These are phyloP conservation scores for Murraya koenigii DNA, from an alignment of 345 rosid species.

Conservation along the genomic window DNA sequence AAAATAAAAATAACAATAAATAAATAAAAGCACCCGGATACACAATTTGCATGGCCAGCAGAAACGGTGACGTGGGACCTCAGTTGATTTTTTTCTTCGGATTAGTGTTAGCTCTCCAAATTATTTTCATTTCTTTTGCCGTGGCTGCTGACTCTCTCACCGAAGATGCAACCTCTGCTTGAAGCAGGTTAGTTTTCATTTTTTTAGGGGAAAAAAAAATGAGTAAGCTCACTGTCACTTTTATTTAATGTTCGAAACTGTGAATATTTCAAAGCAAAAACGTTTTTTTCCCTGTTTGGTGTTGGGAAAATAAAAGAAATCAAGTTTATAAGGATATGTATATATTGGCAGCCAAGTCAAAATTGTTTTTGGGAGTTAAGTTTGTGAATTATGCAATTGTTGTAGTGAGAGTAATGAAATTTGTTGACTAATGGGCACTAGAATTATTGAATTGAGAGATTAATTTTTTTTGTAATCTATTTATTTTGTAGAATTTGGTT, in stretches of 20 bases:
- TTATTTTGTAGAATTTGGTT: not conserved
- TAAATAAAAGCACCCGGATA: not conserved
- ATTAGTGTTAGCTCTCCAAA: not conserved
- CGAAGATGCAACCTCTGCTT: not conserved
- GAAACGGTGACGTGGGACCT: not conserved
- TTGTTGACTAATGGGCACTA: not conserved
- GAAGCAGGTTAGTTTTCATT: conserved; percentile 1
- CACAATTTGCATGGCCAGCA: not conserved
- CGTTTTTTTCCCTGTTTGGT: not conserved
- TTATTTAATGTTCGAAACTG: not conserved
- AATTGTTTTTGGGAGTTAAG: not conserved
- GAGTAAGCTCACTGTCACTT: not conserved
- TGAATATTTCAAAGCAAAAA: not conserved
- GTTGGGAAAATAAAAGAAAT: not conserved
- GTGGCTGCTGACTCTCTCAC: not conserved
- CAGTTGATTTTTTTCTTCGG: not conserved
- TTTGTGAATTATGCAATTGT: not conserved
- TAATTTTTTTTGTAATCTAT: not conserved
- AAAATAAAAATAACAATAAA: no score
- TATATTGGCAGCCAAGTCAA: not conserved
- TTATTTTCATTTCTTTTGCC: not conserved
- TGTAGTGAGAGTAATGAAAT: not conserved
- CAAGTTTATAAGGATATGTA: not conserved
- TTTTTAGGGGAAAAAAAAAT: no score
- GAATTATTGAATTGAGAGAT: not conserved